Percentiles rank a stretch among this genome's conserved stretches.
Evolutionary conservation across 805 yeast genomes (phyloP).

Genomic region (Hanseniaspora thailandica): DNA sequence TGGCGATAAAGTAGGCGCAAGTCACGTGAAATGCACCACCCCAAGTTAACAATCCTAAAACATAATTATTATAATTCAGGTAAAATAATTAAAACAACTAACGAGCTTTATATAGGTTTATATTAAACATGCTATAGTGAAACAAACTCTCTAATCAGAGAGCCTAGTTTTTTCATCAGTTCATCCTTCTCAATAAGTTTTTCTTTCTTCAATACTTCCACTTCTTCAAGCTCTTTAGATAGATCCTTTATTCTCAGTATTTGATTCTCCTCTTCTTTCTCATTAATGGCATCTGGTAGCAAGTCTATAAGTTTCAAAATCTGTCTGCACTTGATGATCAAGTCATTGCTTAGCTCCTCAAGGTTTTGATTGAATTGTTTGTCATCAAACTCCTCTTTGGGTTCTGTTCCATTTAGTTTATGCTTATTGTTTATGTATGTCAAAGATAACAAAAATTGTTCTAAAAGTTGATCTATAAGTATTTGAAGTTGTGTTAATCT

Average conservation of each 20-base stretch:
- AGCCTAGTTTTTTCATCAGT: conserved; percentile 50
- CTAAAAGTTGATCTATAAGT: conserved; percentile 68
- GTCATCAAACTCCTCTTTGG: conserved; percentile 26
- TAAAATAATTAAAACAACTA: not conserved
- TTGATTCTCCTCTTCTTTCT: conserved; percentile 57
- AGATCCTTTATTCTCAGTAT: conserved; percentile 49
- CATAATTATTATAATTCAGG: no score
- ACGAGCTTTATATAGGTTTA: not conserved
- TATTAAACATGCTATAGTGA: not conserved
- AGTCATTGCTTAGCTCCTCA: conserved; percentile 71
- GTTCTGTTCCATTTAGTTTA: conserved; percentile 32
- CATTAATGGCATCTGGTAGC: conserved; percentile 77
- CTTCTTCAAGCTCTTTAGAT: conserved; percentile 47
- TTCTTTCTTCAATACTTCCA: conserved; percentile 46
- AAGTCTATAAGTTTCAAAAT: conserved; percentile 75
- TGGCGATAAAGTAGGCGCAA: no score
- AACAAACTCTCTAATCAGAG: conserved; percentile 42
- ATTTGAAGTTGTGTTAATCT: conserved; percentile 80
- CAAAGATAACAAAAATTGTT: conserved; percentile 67
- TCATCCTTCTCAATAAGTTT: conserved; percentile 55
- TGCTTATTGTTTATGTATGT: conserved; percentile 71
- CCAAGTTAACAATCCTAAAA: no score
- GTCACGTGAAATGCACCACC: no score
- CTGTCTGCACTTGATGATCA: conserved; percentile 76
- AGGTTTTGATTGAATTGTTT: conserved; percentile 39